A percentile compares a stretch with the other conserved stretches of the same genome.
Evolutionary conservation across 768 basidiomycete species (phyloP).

Genomic region (Auriculariales sp.): DNA sequence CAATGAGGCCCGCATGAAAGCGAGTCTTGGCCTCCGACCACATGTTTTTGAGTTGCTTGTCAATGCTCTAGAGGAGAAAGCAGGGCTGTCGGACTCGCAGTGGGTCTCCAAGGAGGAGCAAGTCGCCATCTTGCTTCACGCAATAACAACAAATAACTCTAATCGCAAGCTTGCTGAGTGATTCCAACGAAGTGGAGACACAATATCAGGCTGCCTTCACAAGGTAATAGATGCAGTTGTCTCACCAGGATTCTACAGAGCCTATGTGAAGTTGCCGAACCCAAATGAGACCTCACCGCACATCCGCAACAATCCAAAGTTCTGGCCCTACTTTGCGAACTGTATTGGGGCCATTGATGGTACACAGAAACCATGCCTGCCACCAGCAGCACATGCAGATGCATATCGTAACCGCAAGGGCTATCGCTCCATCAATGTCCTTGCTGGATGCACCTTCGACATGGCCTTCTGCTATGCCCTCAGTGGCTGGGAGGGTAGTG

Average conservation of each 20-base stretch:
- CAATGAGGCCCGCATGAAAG: conserved; percentile 8
- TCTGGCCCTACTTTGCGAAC: conserved; percentile 17
- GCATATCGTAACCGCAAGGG: conserved; percentile 15
- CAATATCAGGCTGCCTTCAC: conserved; percentile 20
- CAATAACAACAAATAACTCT: conserved; percentile 14
- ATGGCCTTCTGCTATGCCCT: conserved; percentile 16
- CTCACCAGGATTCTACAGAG: conserved; percentile 14
- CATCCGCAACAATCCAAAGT: conserved; percentile 11
- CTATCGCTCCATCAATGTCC: conserved; percentile 15
- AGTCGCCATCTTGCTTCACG: conserved; percentile 21
- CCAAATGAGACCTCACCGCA: conserved; percentile 8
- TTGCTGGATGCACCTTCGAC: conserved; percentile 13
- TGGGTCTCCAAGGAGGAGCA: conserved; percentile 21
- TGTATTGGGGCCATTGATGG: conserved; percentile 12
- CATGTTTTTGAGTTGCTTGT: conserved; percentile 17
- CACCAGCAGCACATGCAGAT: conserved; percentile 7
- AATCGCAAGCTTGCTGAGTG: conserved; percentile 18
- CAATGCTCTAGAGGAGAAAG: conserved; percentile 9
- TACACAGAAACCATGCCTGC: conserved; percentile 13
- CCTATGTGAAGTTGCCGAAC: conserved; percentile 10
- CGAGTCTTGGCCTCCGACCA: conserved; percentile 15
- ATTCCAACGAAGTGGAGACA: conserved; percentile 24
- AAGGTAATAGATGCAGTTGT: conserved; percentile 11
- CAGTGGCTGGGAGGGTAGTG: conserved; percentile 16
- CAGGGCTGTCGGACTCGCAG: conserved; percentile 11